These are phyloP conservation scores for Colletotrichum brevisporum DNA, from an alignment of 2,329 filamentous ascomycete genomes.

Conservation along the genomic window DNA sequence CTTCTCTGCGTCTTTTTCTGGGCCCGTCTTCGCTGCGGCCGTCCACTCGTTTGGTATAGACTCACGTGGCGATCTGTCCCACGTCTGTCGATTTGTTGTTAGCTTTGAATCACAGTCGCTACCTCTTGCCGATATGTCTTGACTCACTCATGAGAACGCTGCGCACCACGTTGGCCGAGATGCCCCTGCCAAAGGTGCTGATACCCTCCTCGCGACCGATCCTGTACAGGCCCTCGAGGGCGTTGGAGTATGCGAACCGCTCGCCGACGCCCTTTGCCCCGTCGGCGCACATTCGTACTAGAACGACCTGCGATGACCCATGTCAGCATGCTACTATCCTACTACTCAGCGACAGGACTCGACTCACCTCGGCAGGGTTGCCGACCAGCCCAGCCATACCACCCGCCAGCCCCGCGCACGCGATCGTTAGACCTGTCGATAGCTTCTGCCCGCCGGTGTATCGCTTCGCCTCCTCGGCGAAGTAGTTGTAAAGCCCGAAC, in stretches of 20 bases:
- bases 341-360: neutral
- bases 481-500: conserved; percentile 57
- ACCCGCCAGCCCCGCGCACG: conserved; percentile 56
- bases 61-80: conserved; percentile 60
- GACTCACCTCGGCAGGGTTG: conserved; percentile 57
- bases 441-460: conserved; percentile 49
- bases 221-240: conserved; percentile 50
- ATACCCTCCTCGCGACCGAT: conserved; percentile 56
- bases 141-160: conserved; percentile 61
- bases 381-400: conserved; percentile 60
- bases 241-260: conserved; percentile 56
- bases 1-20: neutral
- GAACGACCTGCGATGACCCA: conserved; percentile 47
- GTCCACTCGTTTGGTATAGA: conserved; percentile 30
- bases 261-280: conserved; percentile 54
- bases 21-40: neutral
- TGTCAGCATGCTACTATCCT: neutral
- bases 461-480: conserved; percentile 48
- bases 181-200: conserved; percentile 54
- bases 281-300: conserved; percentile 62
- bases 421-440: conserved; percentile 52
- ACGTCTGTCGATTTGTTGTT: conserved; percentile 50
- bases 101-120: conserved; percentile 33
- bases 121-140: neutral
- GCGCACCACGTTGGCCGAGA: conserved; percentile 56